A percentile compares a stretch with the other conserved stretches of the same genome.
phyloP scores from a whole-genome alignment of 202 grass and related monocot species.

The Schoenoplectus triqueter region DNA sequence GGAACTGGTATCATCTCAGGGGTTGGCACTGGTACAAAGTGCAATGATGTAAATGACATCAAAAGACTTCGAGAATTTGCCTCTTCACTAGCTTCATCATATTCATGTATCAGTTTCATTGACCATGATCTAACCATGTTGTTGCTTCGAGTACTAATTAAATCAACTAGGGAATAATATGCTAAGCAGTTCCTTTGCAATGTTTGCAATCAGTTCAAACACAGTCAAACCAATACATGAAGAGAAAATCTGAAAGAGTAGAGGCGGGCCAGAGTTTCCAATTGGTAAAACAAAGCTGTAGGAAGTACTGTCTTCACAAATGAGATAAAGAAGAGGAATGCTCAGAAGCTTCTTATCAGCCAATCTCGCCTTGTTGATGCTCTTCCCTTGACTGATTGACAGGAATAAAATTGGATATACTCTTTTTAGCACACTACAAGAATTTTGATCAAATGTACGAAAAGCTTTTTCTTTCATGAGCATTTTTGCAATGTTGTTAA shows the following conservation, averaged over 20 bases:
- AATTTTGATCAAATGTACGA: too few species aligned
- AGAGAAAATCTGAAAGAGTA: slow-evolving; percentile 55
- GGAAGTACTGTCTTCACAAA: too few species aligned
- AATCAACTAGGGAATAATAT: slow-evolving; percentile 23
- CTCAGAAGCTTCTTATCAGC: too few species aligned
- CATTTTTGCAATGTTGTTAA: too few species aligned
- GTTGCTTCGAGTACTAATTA: background rate
- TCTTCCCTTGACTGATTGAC: too few species aligned
- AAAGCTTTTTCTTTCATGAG: too few species aligned
- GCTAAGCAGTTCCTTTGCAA: background rate
- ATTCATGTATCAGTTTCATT: slow-evolving; percentile 51
- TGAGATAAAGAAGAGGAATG: too few species aligned
- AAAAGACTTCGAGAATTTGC: slow-evolving; percentile 59
- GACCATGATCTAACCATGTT: background rate
- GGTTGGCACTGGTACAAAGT: slow-evolving; percentile 29
- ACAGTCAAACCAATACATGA: slow-evolving; percentile 70
- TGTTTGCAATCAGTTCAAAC: slow-evolving; percentile 59
- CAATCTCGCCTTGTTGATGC: too few species aligned
- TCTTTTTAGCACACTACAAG: too few species aligned
- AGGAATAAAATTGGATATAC: too few species aligned
- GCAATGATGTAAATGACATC: slow-evolving; percentile 48
- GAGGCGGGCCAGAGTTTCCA: slow-evolving; percentile 36
- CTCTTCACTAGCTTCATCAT: slow-evolving; percentile 58
- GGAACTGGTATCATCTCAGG: too few species aligned
- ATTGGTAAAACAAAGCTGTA: slow-evolving; percentile 45